phyloP scores from a whole-genome alignment of 495 filamentous ascomycete genomes.

The Neurospora tetraspora region DNA sequence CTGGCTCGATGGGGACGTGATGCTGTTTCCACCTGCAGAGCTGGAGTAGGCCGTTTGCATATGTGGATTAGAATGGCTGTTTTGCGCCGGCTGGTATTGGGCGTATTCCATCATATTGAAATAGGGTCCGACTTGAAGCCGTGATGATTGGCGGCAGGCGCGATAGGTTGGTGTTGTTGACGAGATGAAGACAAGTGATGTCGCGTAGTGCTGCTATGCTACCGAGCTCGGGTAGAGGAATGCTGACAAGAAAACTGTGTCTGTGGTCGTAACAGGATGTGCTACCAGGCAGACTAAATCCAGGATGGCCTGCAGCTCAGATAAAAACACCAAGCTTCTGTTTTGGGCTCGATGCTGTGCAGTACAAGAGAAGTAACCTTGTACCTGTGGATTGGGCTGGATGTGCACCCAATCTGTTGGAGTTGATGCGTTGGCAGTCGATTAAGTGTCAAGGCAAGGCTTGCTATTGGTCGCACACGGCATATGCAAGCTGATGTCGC shows the following conservation, averaged over 20 bases:
- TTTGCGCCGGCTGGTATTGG: slow-evolving; percentile 51
- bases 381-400: slow-evolving; percentile 42
- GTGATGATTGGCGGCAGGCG: slow-evolving; percentile 11
- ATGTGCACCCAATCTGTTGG: slow-evolving; percentile 47
- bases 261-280: slow-evolving; percentile 4
- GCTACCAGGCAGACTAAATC: slow-evolving; percentile 12
- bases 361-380: slow-evolving; percentile 32
- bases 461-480: slow-evolving; percentile 44
- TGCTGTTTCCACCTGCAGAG: slow-evolving; percentile 47
- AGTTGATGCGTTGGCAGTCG: slow-evolving; percentile 49
- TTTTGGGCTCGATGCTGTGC: slow-evolving; percentile 32
- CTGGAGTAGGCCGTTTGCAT: slow-evolving; percentile 36
- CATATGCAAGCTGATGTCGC: slow-evolving; percentile 50
- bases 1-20: slow-evolving; percentile 51
- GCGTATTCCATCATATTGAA: slow-evolving; percentile 60
- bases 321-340: slow-evolving; percentile 18
- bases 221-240: slow-evolving; percentile 8
- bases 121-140: slow-evolving; percentile 10
- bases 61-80: slow-evolving; percentile 39
- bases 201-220: slow-evolving; percentile 1
- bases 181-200: neutral
- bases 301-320: slow-evolving; percentile 10
- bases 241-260: slow-evolving; percentile 6
- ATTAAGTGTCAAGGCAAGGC: slow-evolving; percentile 35
- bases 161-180: neutral